A percentile compares a stretch with the other conserved stretches of the same genome.
Evolutionary conservation across 1,139 yeast genomes (phyloP).

Genomic region (Pichia sp.): DNA sequence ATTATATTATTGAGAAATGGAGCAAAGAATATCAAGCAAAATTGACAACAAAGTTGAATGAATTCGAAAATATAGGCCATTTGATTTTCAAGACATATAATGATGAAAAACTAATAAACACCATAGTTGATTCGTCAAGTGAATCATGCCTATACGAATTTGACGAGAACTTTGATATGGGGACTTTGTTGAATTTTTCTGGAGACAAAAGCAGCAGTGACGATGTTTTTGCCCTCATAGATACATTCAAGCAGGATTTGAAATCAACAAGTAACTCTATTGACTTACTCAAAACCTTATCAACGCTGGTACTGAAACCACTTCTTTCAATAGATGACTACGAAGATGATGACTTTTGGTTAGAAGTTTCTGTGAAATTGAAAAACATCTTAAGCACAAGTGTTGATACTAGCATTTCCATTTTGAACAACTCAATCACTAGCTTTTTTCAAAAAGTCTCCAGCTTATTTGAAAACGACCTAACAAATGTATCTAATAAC

Average conservation of each 20-base stretch:
- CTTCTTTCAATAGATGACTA: slow-evolving; percentile 33
- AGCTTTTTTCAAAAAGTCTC: slow-evolving; percentile 19
- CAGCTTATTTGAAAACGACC: background rate
- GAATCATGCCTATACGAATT: slow-evolving; percentile 23
- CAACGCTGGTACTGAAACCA: slow-evolving; percentile 26
- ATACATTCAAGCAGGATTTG: slow-evolving; percentile 20
- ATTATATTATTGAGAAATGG: slow-evolving; percentile 24
- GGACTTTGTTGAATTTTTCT: slow-evolving; percentile 16
- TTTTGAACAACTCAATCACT: slow-evolving; percentile 21
- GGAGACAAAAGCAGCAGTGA: slow-evolving; percentile 13
- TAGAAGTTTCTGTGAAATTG: slow-evolving; percentile 14
- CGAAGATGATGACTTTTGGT: slow-evolving; percentile 33
- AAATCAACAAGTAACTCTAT: slow-evolving; percentile 21
- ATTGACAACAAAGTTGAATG: slow-evolving; percentile 17
- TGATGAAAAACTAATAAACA: slow-evolving; percentile 9
- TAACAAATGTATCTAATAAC: slow-evolving; percentile 7
- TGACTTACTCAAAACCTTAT: slow-evolving; percentile 21
- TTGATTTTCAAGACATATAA: slow-evolving; percentile 19
- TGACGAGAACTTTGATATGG: slow-evolving; percentile 22
- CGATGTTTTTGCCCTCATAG: slow-evolving; percentile 20
- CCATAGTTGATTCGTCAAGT: slow-evolving; percentile 12
- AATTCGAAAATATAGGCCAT: slow-evolving; percentile 22
- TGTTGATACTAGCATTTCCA: slow-evolving; percentile 16
- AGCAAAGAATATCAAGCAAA: slow-evolving; percentile 15
- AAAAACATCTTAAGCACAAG: slow-evolving; percentile 17